Evolutionary conservation across 192 early-diverging fungal species (phyloP).

Genomic region (Phycomyces blakesleeanus): DNA sequence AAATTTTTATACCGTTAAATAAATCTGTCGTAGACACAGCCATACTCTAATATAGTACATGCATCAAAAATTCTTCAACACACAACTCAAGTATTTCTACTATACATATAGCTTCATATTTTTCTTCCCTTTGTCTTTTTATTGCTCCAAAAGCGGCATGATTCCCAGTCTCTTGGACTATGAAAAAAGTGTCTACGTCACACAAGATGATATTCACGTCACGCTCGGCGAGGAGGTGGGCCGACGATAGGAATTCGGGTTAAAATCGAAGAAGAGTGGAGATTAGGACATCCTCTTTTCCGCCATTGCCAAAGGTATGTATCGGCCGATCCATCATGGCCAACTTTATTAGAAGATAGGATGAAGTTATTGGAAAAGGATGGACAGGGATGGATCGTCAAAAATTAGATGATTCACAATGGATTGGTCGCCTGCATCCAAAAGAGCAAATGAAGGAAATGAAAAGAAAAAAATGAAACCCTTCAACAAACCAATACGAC

Average conservation of each 20-base stretch:
- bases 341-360: not conserved
- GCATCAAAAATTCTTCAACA: not conserved
- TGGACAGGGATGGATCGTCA: not conserved
- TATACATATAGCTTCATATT: not conserved
- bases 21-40: not conserved
- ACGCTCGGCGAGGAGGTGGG: conserved; percentile 2
- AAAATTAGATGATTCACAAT: not conserved
- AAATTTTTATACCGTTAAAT: not conserved
- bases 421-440: not conserved
- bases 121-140: not conserved
- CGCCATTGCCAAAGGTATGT: conserved; percentile 24
- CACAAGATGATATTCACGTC: not conserved
- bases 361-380: not conserved
- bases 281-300: conserved; percentile 19
- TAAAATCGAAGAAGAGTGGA: not conserved
- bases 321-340: not conserved
- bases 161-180: not conserved
- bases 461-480: too few species aligned
- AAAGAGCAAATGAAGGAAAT: not conserved
- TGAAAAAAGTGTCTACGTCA: conserved; percentile 1
- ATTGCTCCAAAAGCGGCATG: too few species aligned
- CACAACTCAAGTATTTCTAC: not conserved
- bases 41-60: not conserved
- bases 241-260: conserved; percentile 2
- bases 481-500: too few species aligned